Base-by-base conservation (phyloP, 805 yeast genomes). In the Cyberlindnera nakhonratchasimensis region DNA sequence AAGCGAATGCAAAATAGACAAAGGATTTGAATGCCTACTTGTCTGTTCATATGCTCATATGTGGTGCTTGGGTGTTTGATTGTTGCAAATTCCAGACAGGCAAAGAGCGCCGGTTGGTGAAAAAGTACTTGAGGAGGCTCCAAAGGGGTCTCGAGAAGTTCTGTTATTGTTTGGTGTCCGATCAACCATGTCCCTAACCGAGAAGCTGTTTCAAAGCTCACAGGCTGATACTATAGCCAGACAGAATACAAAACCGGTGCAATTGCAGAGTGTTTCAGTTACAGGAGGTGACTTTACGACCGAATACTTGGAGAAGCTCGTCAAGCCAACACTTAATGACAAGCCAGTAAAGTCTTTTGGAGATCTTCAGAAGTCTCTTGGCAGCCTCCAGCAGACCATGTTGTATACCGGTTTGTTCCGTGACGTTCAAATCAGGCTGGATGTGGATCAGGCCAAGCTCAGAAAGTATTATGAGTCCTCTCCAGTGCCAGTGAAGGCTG, bases 401-500 rank as follows among this genome's bases (percentile, higher is more conserved):
- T 45, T 57, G 21, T 61, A 66, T 34, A 74, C 80, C 1, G 74
- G 72, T 2, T 70, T 75, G 4, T 77, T 74, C 56, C 61, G 60
- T 23, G 59, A 63, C 24, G 66, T 75, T 3, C 53, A 51, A 9
- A 61, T 75, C 7, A 59, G 65, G 14, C 53, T 76, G 32, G 74
- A 70, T 25, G 69, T 72, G 42, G 74, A 67, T 45, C 43, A 51
- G 22, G 10, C 40, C 26, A 31, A 29, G 12, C 7, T 29, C 7
- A 26, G 25, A 8, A 23, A n/a, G n/a, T n/a, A n/a, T n/a, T n/a
- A 29, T 13, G 25, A 37, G 9, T 41, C 41, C 5, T 23, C 29
- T 12, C 65, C 72, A 13, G 57, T 76, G 18, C 70, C 77, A 16
- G 68, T 79, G 24, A 69, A 68, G 47, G 73, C 77, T 10, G 59